Evolutionary conservation across 2,329 filamentous ascomycete genomes (phyloP), one percentile per base, ranked within the genome.

Genomic region (Ophiosphaerella narmari): DNA sequence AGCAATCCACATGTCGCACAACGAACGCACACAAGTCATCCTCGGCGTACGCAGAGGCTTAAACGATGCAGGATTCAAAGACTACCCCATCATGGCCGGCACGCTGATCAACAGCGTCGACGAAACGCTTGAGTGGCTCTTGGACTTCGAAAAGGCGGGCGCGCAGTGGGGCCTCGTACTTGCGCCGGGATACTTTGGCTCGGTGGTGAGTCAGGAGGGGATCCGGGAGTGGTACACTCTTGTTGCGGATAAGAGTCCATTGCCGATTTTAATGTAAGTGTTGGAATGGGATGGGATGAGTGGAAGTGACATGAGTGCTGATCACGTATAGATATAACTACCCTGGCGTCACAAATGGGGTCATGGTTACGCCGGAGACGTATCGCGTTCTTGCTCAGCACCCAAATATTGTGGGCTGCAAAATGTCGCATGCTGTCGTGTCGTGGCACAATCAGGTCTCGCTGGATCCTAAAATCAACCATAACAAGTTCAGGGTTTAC

Each of bases 361-460:
- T 88, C 61, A 78, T 79, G 59, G 77, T 88, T 50, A 74, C 78
- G 0, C 82, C 84, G 1, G 76, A 80, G 7, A 85, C 84, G 0
- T 85, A 83, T 63, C 82, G 76, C 61, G 72, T 74, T 59, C 81
- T 88, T 23, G 78, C 86, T 6, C 74, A 78, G 46, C 85, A 88
- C 66, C 78, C 82, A 26, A 88, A 88, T 63, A 87, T 88, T 50
- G 85, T 87, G 4, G 86, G 86, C 43, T 86, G 83, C 73, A 88
- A 88, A 73, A 81, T 88, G 59, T 87, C 84, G 0, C 86, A 88
- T 67, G 85, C 84, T 43, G 83, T 87, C 65, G 78, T 87, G 39
- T 86, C 84, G n/a, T 78, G 82, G 59, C 84, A 86, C 65, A 77
- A 81, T 4, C 81, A 86, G 66, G 80, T 87, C 50, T 83, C 82